Base-by-base conservation (phyloP, 2,329 filamentous ascomycete genomes). In the Blumeria hordei region DNA sequence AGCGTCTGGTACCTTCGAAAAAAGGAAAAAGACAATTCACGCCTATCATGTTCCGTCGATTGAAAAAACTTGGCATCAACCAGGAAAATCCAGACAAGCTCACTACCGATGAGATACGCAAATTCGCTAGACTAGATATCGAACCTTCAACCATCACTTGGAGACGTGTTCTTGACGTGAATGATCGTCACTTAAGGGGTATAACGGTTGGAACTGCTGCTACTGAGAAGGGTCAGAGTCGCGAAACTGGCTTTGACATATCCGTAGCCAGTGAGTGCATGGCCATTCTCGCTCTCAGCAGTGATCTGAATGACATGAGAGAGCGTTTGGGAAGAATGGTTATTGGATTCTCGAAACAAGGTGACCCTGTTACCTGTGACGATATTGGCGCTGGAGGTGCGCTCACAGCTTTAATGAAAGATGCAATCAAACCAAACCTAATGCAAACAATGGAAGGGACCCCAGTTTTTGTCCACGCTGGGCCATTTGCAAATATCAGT, bases 391-490 rank as follows among this genome's bases (percentile, higher is more conserved):
- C 82, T 18, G 88, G 88, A 55, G 92, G 92, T 63, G 92, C 92
- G 53, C 73, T 98, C 60, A 88, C 92, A 45, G 90, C 88, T 34
- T 74, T 98, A 63, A 95, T 98, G 85, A 92, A 84, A 71, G 92
- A 98, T 69, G 88, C 92, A 56, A 94, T 96, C 71, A 98, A 98
- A 75, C 92, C 92, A 57, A 98, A 95, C 71, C 73, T 98, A 60
- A 96, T 98, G 92, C 92, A 98, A 70, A 94, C 87, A 34, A 74
- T 98, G 54, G 92, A 98, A 68, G 92, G 92, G 33, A 98, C 92
- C 7, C 92, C 92, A 0, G 92, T 96, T 2, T 93, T 98, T 65
- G 92, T 98, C 12, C 92, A 98, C 65, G 92, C 92, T 21, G 92
- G 92, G 4, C 92, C 92, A 14, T 98, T 98, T 64, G 92, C 92